phyloP scores from a whole-genome alignment of 179 eudicot species.

The Beta macrorhiza region DNA sequence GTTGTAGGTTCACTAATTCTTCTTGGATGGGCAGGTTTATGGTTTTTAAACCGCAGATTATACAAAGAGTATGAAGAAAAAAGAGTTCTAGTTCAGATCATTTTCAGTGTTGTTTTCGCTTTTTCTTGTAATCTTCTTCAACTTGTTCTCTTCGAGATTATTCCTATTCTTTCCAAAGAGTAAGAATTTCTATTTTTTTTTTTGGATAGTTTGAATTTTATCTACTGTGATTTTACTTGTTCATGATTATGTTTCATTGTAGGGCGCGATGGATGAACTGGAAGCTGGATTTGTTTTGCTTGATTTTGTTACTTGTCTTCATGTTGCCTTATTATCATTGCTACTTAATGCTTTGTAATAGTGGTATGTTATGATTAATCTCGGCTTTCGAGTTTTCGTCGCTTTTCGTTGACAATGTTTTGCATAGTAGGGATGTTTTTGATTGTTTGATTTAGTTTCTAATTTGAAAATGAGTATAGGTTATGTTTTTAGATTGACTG shows the following conservation, averaged over 20 bases:
- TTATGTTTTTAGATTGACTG: neutral
- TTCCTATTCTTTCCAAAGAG: constrained; percentile 90
- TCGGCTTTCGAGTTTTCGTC: neutral
- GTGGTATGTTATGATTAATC: constrained; percentile 39
- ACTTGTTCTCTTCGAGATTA: constrained; percentile 92
- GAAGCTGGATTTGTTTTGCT: constrained; percentile 93
- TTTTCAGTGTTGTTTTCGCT: constrained; percentile 89
- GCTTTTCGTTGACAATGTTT: neutral
- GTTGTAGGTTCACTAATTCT: constrained; percentile 68
- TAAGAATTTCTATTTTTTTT: constrained; percentile 26
- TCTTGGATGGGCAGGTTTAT: constrained; percentile 85
- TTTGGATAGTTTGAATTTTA: neutral
- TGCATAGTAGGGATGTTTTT: neutral
- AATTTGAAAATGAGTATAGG: neutral
- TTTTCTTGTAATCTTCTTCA: constrained; percentile 93
- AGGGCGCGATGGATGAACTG: constrained; percentile 98
- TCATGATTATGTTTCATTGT: constrained; percentile 17
- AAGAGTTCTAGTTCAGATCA: constrained; percentile 83
- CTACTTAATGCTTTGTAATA: constrained; percentile 89
- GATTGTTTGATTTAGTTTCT: neutral
- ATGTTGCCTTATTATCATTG: constrained; percentile 96
- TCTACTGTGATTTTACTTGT: neutral
- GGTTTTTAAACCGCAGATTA: constrained; percentile 81
- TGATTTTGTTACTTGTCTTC: constrained; percentile 82
- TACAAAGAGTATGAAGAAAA: constrained; percentile 98